Percentiles rank a stretch among this genome's conserved stretches.
phyloP scores from a whole-genome alignment of 371 early-diverging fungal species.

The Synchytrium microbalum region DNA sequence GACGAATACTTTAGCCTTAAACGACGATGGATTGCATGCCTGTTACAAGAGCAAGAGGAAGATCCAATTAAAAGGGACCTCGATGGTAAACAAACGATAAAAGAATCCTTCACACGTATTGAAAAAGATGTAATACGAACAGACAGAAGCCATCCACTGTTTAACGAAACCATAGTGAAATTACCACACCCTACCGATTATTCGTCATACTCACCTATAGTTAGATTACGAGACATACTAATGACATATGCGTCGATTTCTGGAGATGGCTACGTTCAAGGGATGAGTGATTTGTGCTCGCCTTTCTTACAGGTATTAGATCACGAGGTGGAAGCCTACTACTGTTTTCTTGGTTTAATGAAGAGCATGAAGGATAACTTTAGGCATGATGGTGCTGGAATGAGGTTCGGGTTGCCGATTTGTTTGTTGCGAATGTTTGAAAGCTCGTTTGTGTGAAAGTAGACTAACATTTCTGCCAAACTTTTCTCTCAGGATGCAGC shows the following conservation, averaged over 20 bases:
- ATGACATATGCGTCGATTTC: not conserved
- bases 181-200: not conserved
- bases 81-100: constrained; percentile 51
- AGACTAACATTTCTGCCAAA: no score
- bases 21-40: not conserved
- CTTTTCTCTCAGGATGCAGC: no score
- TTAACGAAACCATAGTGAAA: not conserved
- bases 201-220: not conserved
- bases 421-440: no score
- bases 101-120: constrained; percentile 11
- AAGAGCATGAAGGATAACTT: constrained; percentile 41
- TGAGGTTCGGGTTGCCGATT: no score
- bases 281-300: constrained; percentile 85
- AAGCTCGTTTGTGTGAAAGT: no score
- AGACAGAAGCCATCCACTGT: constrained; percentile 5
- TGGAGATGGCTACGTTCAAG: constrained; percentile 66
- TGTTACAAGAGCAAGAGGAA: not conserved
- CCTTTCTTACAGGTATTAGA: constrained; percentile 68
- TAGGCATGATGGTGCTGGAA: not conserved
- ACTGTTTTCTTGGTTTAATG: constrained; percentile 83
- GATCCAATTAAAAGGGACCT: not conserved
- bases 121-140: constrained; percentile 8
- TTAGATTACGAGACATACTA: constrained; percentile 13
- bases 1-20: not conserved
- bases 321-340: constrained; percentile 82